A percentile compares a stretch with the other conserved stretches of the same genome.
These are phyloP conservation scores for Metarhizium humberi DNA, from an alignment of 2,329 filamentous ascomycete species.

Conservation along the genomic window DNA sequence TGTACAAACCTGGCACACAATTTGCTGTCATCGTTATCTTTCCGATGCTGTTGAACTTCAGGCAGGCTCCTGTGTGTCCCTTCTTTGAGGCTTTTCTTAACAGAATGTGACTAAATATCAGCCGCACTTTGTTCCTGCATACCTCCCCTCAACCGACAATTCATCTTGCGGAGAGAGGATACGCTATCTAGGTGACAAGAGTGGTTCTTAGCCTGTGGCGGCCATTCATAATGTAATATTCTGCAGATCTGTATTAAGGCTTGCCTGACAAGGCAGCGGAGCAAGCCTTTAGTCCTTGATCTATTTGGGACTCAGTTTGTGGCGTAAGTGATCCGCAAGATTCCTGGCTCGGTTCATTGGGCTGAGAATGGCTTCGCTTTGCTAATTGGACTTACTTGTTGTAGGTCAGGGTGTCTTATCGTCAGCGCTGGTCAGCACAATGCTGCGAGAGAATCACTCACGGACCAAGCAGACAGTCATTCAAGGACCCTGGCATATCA, in stretches of 20 bases:
- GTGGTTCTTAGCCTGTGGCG: neutral
- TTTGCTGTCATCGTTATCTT: no score
- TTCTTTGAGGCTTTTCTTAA: no score
- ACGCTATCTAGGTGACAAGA: neutral
- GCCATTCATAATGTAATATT: neutral
- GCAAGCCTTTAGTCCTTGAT: neutral
- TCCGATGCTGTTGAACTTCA: no score
- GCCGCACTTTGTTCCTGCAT: neutral
- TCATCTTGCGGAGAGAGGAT: neutral
- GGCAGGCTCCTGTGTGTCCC: no score
- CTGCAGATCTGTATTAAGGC: neutral
- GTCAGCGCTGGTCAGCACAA: no score
- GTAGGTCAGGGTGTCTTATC: no score
- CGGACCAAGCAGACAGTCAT: no score
- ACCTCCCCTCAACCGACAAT: neutral
- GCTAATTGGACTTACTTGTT: neutral
- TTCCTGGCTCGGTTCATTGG: slow-evolving; percentile 1
- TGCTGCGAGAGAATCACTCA: no score
- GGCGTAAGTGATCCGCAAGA: neutral
- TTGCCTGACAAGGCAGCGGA: neutral
- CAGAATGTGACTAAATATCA: neutral
- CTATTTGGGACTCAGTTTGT: neutral
- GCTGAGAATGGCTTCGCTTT: slow-evolving; percentile 1
- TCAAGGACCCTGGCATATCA: no score
- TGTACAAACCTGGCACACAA: no score